Evolutionary conservation across 495 filamentous ascomycete species (phyloP).

Genomic region (Hyaloscypha hepaticicola): DNA sequence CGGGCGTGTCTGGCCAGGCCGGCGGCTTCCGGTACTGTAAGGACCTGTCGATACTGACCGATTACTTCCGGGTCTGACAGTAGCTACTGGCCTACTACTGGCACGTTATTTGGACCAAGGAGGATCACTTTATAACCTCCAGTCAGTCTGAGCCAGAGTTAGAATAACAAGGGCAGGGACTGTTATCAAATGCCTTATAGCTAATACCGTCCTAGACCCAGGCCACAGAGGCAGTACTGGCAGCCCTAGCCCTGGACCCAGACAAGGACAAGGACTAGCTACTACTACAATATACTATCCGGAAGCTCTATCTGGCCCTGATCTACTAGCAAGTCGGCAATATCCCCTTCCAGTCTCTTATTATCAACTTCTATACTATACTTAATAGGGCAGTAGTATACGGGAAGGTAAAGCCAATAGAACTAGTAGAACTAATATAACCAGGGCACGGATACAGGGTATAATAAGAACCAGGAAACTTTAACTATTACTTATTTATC

Average conservation of each 20-base stretch:
- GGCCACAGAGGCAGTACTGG: too few relatives aligned
- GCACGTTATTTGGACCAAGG: too few relatives aligned
- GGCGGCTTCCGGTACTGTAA: neutral
- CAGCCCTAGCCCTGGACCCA: too few relatives aligned
- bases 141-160: too few relatives aligned
- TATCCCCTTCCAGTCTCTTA: slow-evolving; percentile 11
- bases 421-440: too few relatives aligned
- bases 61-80: too few relatives aligned
- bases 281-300: slow-evolving; percentile 18
- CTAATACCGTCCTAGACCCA: neutral
- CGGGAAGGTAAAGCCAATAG: too few relatives aligned
- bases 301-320: slow-evolving; percentile 19
- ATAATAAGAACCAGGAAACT: slow-evolving; percentile 22
- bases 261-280: too few relatives aligned
- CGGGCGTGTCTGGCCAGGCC: neutral
- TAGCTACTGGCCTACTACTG: too few relatives aligned
- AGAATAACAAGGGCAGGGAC: too few relatives aligned
- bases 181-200: slow-evolving; percentile 11
- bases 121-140: too few relatives aligned
- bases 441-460: neutral
- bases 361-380: slow-evolving; percentile 24
- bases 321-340: slow-evolving; percentile 18
- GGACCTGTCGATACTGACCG: neutral
- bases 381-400: slow-evolving; percentile 10
- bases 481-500: slow-evolving; percentile 22